phyloP scores from a whole-genome alignment of 148 eudicot species.

The Hydrangea macrophylla region DNA sequence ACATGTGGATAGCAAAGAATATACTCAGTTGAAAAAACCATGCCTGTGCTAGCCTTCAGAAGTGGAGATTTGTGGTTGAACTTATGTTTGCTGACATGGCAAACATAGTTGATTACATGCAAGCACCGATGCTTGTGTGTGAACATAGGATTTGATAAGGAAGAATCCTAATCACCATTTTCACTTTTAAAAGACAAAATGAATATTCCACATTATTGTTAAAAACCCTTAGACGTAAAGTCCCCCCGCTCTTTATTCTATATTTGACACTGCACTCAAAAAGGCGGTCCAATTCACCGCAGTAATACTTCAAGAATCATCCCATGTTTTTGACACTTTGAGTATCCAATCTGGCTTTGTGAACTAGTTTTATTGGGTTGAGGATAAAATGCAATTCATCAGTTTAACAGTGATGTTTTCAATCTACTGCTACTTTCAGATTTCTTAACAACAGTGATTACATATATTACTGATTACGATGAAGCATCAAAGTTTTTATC shows the following conservation, averaged over 20 bases:
- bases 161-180: slow-evolving; percentile 36
- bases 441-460: too few relatives aligned
- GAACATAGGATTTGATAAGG: slow-evolving; percentile 40
- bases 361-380: too few relatives aligned
- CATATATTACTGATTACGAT: too few relatives aligned
- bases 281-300: slow-evolving; percentile 26
- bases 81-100: slow-evolving; percentile 27
- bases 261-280: slow-evolving; percentile 22
- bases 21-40: too few relatives aligned
- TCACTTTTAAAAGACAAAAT: slow-evolving; percentile 22
- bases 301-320: slow-evolving; percentile 52
- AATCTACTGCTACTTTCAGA: too few relatives aligned
- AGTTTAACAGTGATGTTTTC: too few relatives aligned
- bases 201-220: slow-evolving; percentile 29
- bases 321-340: slow-evolving; percentile 20
- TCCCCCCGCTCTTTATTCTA: slow-evolving; percentile 28
- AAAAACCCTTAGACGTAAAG: slow-evolving; percentile 29
- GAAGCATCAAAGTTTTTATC: too few relatives aligned
- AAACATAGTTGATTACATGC: slow-evolving; percentile 15
- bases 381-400: too few relatives aligned
- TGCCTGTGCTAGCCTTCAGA: too few relatives aligned
- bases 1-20: neutral
- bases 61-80: too few relatives aligned
- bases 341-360: slow-evolving; percentile 22
- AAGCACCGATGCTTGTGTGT: slow-evolving; percentile 12